Conservation (phyloP, 306 rosid species). For the Corylus heterophylla region DNA sequence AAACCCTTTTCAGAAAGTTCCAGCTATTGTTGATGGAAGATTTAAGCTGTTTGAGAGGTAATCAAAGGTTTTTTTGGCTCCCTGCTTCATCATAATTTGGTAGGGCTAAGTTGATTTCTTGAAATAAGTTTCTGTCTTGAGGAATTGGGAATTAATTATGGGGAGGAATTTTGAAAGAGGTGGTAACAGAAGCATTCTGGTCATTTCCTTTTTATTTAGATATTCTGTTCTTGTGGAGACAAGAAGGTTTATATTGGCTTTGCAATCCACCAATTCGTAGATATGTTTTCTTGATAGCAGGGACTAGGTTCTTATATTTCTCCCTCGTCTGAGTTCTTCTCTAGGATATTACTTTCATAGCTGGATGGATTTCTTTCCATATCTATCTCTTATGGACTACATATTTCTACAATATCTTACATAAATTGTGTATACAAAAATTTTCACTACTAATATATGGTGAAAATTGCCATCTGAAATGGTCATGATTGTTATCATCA, state of each 20-base stretch:
- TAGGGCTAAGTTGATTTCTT: too few species aligned
- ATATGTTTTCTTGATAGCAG: neutral
- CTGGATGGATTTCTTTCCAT: neutral
- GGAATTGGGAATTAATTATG: neutral
- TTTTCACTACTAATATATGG: neutral
- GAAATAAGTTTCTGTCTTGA: too few species aligned
- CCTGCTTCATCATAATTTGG: constrained; percentile 1
- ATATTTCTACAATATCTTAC: neutral
- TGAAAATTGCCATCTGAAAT: neutral
- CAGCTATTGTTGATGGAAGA: constrained; percentile 82
- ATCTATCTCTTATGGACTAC: neutral
- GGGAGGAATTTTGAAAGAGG: neutral
- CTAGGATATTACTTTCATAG: neutral
- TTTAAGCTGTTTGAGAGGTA: constrained; percentile 87
- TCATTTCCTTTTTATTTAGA: neutral
- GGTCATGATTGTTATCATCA: neutral
- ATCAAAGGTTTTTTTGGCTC: neutral
- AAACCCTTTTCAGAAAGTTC: constrained; percentile 78
- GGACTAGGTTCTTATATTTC: neutral
- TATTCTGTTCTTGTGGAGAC: neutral
- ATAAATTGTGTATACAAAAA: neutral
- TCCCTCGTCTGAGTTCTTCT: neutral
- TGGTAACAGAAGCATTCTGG: neutral
- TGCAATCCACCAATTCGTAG: neutral
- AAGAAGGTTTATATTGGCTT: neutral